These are phyloP conservation scores for Sporothrix schenckii DNA, from an alignment of 2,329 filamentous ascomycete species.

Conservation along the genomic window DNA sequence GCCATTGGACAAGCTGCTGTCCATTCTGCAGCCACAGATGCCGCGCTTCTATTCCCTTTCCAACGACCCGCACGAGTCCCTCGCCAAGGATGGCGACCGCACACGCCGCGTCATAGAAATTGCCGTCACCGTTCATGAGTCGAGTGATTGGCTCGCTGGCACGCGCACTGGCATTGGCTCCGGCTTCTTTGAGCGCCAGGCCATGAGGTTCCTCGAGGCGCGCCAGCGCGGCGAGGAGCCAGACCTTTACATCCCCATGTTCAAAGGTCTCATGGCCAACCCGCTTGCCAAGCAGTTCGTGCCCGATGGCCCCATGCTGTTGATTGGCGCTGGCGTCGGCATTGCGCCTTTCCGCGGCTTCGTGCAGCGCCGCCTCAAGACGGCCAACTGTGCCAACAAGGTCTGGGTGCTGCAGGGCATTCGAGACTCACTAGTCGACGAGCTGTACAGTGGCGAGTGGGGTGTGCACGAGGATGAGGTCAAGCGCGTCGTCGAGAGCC, in stretches of 20 bases:
- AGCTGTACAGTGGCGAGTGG: slow-evolving; percentile 96
- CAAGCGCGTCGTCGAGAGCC: slow-evolving; percentile 78
- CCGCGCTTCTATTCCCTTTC: slow-evolving; percentile 98
- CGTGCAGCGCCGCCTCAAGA: slow-evolving; percentile 89
- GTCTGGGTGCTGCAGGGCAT: slow-evolving; percentile 96
- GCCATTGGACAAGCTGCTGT: slow-evolving; percentile 78
- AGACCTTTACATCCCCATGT: slow-evolving; percentile 87
- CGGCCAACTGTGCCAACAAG: slow-evolving; percentile 95
- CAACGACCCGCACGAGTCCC: slow-evolving; percentile 85
- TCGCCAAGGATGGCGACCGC: slow-evolving; percentile 62
- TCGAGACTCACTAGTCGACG: slow-evolving; percentile 90
- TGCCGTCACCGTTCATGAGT: slow-evolving; percentile 94
- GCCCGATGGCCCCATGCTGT: slow-evolving; percentile 92
- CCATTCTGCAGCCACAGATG: slow-evolving; percentile 84
- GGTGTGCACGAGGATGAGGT: slow-evolving; percentile 88
- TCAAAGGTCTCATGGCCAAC: slow-evolving; percentile 97
- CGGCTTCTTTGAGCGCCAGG: slow-evolving; percentile 88
- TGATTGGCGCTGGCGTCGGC: slow-evolving; percentile 94
- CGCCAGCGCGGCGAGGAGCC: slow-evolving; percentile 62
- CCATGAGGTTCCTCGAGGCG: slow-evolving; percentile 69
- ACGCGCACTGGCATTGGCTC: slow-evolving; percentile 83
- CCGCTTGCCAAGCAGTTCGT: slow-evolving; percentile 90
- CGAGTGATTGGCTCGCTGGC: slow-evolving; percentile 73
- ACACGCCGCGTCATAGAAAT: slow-evolving; percentile 85
- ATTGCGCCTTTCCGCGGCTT: slow-evolving; percentile 98